Conservation (phyloP, 148 eudicot species). For the Rhododendron mucronatum region DNA sequence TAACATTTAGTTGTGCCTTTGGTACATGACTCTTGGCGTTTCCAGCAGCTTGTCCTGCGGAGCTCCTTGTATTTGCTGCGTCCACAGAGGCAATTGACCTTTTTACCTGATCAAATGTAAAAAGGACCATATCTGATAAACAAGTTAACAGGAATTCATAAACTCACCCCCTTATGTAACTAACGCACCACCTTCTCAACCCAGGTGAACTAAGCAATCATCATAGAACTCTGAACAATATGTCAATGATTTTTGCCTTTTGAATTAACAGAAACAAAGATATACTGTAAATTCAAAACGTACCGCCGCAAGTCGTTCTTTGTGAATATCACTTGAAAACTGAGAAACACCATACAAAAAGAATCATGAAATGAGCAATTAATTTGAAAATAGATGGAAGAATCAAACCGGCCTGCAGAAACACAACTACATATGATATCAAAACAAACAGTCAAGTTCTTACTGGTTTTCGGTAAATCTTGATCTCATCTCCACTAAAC, state of each 20-base stretch:
- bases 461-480: slow-evolving; percentile 68
- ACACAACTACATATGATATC: neutral
- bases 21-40: slow-evolving; percentile 46
- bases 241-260: neutral
- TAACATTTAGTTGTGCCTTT: slow-evolving; percentile 43
- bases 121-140: neutral
- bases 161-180: neutral
- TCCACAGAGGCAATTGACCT: slow-evolving; percentile 50
- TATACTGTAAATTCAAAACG: slow-evolving; percentile 5
- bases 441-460: slow-evolving; percentile 17
- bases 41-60: slow-evolving; percentile 47
- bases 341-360: slow-evolving; percentile 27
- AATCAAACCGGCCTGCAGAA: neutral
- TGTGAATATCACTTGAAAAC: slow-evolving; percentile 61
- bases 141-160: neutral
- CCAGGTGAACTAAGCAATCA: neutral
- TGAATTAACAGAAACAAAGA: neutral
- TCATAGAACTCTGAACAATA: no score
- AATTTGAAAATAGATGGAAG: neutral
- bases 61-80: slow-evolving; percentile 31
- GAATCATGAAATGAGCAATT: neutral
- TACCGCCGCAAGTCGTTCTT: slow-evolving; percentile 77
- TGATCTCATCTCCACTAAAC: slow-evolving; percentile 82
- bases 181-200: neutral
- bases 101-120: slow-evolving; percentile 45